These are phyloP conservation scores for Seminavis robusta DNA, from an alignment of 108 stramenopile species.

Conservation along the genomic window DNA sequence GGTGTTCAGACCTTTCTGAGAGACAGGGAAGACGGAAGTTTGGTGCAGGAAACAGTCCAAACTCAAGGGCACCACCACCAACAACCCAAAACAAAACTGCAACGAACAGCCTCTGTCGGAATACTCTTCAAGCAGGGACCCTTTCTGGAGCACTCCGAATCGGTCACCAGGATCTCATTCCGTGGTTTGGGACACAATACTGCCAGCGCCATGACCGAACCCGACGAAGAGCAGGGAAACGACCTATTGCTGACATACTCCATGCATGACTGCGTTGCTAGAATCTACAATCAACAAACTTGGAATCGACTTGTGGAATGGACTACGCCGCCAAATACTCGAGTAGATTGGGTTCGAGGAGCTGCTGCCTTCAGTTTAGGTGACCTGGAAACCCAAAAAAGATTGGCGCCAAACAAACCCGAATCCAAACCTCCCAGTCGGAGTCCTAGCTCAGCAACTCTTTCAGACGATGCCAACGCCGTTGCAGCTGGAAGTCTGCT, in stretches of 20 bases:
- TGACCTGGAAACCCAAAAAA: constrained; percentile 58
- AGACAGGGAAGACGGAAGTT: constrained; percentile 50
- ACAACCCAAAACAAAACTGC: not conserved
- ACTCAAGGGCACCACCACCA: not conserved
- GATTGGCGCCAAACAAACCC: constrained; percentile 12
- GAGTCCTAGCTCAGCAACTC: no score
- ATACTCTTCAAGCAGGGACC: constrained; percentile 78
- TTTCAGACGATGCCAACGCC: constrained; percentile 34
- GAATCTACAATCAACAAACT: constrained; percentile 73
- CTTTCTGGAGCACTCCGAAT: constrained; percentile 64
- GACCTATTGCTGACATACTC: constrained; percentile 81
- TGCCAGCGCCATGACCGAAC: constrained; percentile 16
- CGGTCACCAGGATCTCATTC: constrained; percentile 74
- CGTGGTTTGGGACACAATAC: constrained; percentile 66
- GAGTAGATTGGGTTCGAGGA: constrained; percentile 81
- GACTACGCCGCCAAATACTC: constrained; percentile 58
- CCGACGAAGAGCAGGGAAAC: constrained; percentile 51
- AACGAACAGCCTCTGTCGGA: constrained; percentile 36
- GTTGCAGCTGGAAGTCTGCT: no score
- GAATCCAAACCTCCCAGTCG: no score
- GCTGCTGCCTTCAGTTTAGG: constrained; percentile 74
- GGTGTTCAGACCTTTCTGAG: constrained; percentile 63
- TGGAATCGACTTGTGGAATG: constrained; percentile 81
- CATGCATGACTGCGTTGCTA: constrained; percentile 40
- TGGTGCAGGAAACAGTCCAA: not conserved